Conservation (phyloP, 116 monocot species). For the Thalassia testudinum region DNA sequence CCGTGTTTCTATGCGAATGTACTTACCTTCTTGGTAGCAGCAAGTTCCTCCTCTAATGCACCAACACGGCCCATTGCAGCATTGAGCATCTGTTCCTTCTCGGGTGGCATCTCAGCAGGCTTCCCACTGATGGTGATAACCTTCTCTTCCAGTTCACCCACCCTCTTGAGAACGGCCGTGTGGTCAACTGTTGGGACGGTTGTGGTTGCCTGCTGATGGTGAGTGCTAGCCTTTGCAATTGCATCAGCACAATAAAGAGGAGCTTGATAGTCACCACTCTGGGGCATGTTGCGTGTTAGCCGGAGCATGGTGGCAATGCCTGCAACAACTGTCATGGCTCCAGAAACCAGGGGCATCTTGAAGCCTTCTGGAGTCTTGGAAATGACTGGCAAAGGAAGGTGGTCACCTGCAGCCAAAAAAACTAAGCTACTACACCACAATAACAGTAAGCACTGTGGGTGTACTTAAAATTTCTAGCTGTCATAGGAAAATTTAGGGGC, state of each 20-base stretch:
- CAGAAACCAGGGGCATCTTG: constrained; percentile 27
- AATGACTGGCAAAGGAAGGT: constrained; percentile 4
- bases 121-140: constrained; percentile 28
- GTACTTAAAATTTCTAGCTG: too few relatives aligned
- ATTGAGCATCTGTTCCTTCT: constrained; percentile 74
- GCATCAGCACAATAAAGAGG: constrained; percentile 3
- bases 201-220: constrained; percentile 7
- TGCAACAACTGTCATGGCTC: constrained; percentile 76
- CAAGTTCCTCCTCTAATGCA: constrained; percentile 56
- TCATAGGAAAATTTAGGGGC: too few relatives aligned
- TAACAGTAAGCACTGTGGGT: too few relatives aligned
- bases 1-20: too few relatives aligned
- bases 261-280: constrained; percentile 17
- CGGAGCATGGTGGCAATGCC: constrained; percentile 58
- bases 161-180: constrained; percentile 30
- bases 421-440: too few relatives aligned
- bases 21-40: constrained; percentile 79
- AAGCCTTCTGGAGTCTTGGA: constrained; percentile 28
- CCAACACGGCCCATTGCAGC: constrained; percentile 43
- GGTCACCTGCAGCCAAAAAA: background rate
- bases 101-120: constrained; percentile 35
- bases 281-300: constrained; percentile 38
- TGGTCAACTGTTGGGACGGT: constrained; percentile 26
- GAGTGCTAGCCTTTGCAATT: constrained; percentile 12
- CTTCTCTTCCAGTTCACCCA: constrained; percentile 66